A percentile compares a stretch with the other conserved stretches of the same genome.
Evolutionary conservation across 73 alveolate genomes (phyloP).

Genomic region (Symbiodinium pilosum): DNA sequence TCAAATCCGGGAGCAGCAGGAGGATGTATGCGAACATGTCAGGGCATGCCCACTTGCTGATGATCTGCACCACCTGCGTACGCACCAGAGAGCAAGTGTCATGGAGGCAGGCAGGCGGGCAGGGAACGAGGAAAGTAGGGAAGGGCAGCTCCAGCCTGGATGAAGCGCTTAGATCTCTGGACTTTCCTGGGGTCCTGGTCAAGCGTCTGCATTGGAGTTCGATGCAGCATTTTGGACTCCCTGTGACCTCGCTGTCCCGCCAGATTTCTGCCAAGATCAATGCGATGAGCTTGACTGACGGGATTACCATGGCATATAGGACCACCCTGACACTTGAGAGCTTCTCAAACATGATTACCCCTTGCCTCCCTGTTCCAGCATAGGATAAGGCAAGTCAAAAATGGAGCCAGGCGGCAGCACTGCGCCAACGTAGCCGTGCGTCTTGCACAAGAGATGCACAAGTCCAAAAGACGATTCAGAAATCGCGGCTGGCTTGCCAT

Average conservation of each 20-base stretch:
- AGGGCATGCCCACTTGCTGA: constrained; percentile 94
- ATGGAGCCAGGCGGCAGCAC: constrained; percentile 4
- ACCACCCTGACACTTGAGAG: constrained; percentile 38
- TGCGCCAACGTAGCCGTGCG: constrained; percentile 85
- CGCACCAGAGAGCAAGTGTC: too few species aligned
- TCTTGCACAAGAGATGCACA: constrained; percentile 41
- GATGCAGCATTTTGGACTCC: too few species aligned
- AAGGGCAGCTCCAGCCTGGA: too few species aligned
- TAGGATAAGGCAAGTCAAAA: neutral
- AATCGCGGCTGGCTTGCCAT: constrained; percentile 11
- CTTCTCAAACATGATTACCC: neutral
- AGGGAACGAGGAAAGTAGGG: too few species aligned
- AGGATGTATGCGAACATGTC: constrained; percentile 94
- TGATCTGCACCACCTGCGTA: constrained; percentile 64
- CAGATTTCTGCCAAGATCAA: constrained; percentile 59
- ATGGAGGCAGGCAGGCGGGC: too few species aligned
- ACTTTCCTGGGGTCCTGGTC: constrained; percentile 58
- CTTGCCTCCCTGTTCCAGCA: neutral
- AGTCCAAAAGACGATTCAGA: constrained; percentile 53
- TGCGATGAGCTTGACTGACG: constrained; percentile 58
- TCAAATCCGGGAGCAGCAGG: too few species aligned
- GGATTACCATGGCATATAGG: constrained; percentile 66
- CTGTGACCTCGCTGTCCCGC: constrained; percentile 65
- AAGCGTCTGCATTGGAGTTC: neutral
- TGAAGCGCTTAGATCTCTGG: constrained; percentile 25